Percentiles rank a stretch among this genome's conserved stretches.
Evolutionary conservation across 257 asterid species (phyloP).

Genomic region (Agastache rugosa): DNA sequence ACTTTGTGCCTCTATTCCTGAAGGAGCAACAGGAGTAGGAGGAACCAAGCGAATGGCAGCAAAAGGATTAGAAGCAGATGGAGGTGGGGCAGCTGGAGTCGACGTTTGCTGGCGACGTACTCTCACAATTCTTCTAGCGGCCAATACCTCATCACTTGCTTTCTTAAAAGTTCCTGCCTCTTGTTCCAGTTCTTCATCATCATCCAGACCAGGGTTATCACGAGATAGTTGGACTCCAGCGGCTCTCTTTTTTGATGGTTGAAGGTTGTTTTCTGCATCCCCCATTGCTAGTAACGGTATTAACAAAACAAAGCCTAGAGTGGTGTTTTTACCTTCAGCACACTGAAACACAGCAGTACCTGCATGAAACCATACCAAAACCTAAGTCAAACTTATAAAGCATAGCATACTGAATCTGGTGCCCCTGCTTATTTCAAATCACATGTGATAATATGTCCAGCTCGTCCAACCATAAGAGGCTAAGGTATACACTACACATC

Average conservation of each 20-base stretch:
- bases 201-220: slow-evolving; percentile 93
- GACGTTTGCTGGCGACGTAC: slow-evolving; percentile 71
- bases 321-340: slow-evolving; percentile 14
- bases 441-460: slow-evolving; percentile 4
- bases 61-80: slow-evolving; percentile 76
- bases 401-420: not conserved
- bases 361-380: slow-evolving; percentile 38
- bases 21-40: slow-evolving; percentile 43
- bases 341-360: slow-evolving; percentile 30
- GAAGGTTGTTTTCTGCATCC: slow-evolving; percentile 67
- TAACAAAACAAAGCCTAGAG: not conserved
- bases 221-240: slow-evolving; percentile 82
- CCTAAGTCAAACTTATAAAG: slow-evolving; percentile 15
- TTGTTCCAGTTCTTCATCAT: slow-evolving; percentile 66
- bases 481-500: not conserved
- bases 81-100: slow-evolving; percentile 47
- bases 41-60: slow-evolving; percentile 69
- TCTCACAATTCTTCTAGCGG: slow-evolving; percentile 82
- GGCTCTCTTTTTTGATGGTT: slow-evolving; percentile 87
- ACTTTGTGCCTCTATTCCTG: slow-evolving; percentile 33
- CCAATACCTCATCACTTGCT: slow-evolving; percentile 90
- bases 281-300: slow-evolving; percentile 57
- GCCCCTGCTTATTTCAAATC: not conserved
- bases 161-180: slow-evolving; percentile 81
- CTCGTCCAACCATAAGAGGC: slow-evolving; percentile 20